Base-by-base conservation (phyloP, 108 stramenopile species). In the Cylindrotheca closterium region DNA sequence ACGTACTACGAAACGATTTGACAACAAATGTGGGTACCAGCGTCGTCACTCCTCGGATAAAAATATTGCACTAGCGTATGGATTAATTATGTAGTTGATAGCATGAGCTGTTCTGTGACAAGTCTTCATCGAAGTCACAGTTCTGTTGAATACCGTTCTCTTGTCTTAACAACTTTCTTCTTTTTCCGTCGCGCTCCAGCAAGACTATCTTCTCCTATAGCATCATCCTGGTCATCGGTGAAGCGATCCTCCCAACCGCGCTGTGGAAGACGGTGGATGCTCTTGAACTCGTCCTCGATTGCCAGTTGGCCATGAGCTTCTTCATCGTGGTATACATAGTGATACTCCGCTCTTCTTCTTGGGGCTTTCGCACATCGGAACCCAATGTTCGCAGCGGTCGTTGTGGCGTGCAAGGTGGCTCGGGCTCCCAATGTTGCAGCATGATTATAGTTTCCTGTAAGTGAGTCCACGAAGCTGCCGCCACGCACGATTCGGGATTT, bases 401-500 rank as follows among this genome's bases (percentile, higher is more conserved):
- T 89, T 3, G 91, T 92, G 12, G 77, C 91, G 60, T 92, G 91
- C 19, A 92, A 46, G 18, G 84, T 89, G 2, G 84, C 73, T 25
- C 88, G 74, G 27, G 87, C 91, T 42, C 91, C 91, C 33, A 92
- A 63, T 2, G 91, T 92, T 12, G 91, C 91, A 1, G 85, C 88
- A 71, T 96, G 96, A 51, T 96, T 94, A 51, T 70, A 69, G 48
- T 79, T 71, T 24, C 93, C 95, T 67, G 94, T 88, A 45, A 91
- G 53, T 59, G 72, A 78, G 65, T 96, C 96, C 22, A 96, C 83
- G 71, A 92, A 96, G 21, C 84, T 86, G 12, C 74, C 96, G 17
- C 96, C 96, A 22, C 96, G 79, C 24, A 94, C 85, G 66, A 94
- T 92, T 18, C 93, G 85, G 8, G 76, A 61, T 65, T 92, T 91